phyloP scores from a whole-genome alignment of 768 basidiomycete genomes.

The Leccinum olivaceopallidum region DNA sequence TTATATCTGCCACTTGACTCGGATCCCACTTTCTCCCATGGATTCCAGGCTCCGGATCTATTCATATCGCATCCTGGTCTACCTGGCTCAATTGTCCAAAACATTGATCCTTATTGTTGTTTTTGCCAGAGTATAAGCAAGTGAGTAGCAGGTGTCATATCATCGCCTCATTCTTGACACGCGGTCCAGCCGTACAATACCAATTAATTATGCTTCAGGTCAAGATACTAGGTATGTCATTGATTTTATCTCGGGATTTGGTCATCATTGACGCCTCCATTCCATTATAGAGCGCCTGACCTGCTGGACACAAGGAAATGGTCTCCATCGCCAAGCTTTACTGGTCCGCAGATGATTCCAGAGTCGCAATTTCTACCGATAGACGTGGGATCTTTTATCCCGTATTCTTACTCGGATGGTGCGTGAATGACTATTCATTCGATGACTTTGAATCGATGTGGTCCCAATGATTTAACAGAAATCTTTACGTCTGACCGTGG shows the following conservation, averaged over 20 bases:
- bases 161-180: neutral
- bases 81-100: neutral
- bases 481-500: neutral
- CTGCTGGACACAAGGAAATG: neutral
- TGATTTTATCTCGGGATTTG: too few species aligned
- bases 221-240: neutral
- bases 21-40: neutral
- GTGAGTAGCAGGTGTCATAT: neutral
- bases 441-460: neutral
- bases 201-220: neutral
- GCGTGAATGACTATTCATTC: neutral
- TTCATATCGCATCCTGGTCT: neutral
- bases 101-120: neutral
- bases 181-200: neutral
- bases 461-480: neutral
- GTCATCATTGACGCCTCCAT: neutral
- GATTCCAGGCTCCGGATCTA: neutral
- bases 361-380: neutral
- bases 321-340: neutral
- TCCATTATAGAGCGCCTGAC: neutral
- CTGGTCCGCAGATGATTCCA: neutral
- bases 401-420: neutral
- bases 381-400: neutral
- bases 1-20: neutral
- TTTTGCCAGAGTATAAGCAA: neutral